Evolutionary conservation across 345 rosid species (phyloP), one percentile per base, ranked within the genome.

Genomic region (Erucastrum elatum): DNA sequence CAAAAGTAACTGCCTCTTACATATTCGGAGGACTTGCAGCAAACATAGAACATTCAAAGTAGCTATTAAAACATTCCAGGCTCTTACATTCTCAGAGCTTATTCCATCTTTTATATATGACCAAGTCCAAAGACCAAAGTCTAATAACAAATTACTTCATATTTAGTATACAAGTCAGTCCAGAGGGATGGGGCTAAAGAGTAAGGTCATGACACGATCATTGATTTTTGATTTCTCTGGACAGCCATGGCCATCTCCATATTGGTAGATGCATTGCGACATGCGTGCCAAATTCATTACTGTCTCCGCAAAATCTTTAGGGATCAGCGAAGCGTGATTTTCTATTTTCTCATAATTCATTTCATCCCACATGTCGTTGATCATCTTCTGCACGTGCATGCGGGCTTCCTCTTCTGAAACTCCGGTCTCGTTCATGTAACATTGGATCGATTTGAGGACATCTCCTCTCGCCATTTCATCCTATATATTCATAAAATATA

Each of bases 401-500:
- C 86, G 72, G 0, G 89, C 84, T 33, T 58, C 55, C 34, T 81
- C 82, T 71, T 82, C 83, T 0, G 82, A 66, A 13, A 56, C 80
- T 66, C 83, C 84, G 0, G 31, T 79, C 58, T 86, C 87, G 2
- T 67, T 31, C 88, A 85, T 81, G 53, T 86, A 82, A 66, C 82
- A 72, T 1, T 78, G 64, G 15, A 78, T 26, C 27, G 78, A 80
- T 68, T 74, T 80, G 1, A 0, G 0, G 0, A 68, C 82, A 26
- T 74, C 78, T 27, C 82, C 82, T 74, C 82, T 59, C 9, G 13
- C 68, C 17, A 83, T 0, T 49, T 87, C 87, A 12, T 77, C 75
- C 87, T 86, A 17, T 21, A 25, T 39, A 55, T 6, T 44, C 41
- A 62, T 35, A 46, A 51, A 51, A 51, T 51, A 51, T 51, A 51